phyloP scores from a whole-genome alignment of 371 early-diverging fungal species.

The Mucor plumbeus region DNA sequence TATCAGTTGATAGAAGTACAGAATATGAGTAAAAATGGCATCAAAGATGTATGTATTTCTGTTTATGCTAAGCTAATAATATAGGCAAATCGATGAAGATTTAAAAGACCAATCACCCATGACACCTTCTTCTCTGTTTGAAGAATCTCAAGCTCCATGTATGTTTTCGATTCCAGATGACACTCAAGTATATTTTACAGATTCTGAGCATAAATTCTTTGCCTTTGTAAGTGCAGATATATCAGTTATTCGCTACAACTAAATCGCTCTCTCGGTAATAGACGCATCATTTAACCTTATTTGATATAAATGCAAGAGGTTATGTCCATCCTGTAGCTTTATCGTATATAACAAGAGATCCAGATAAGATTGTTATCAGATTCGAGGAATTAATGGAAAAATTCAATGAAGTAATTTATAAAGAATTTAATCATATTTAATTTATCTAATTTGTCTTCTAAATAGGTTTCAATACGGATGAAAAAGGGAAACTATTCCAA shows the following conservation, averaged over 20 bases:
- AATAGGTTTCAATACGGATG: conserved; percentile 51
- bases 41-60: neutral
- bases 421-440: neutral
- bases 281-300: conserved; percentile 65
- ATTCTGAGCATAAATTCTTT: conserved; percentile 56
- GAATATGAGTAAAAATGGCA: conserved; percentile 33
- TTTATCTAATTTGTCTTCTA: neutral
- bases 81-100: conserved; percentile 25
- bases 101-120: conserved; percentile 1
- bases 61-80: neutral
- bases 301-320: conserved; percentile 65
- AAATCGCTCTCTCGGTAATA: conserved; percentile 7
- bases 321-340: conserved; percentile 65
- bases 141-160: conserved; percentile 10
- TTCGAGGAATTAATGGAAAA: conserved; percentile 52
- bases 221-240: conserved; percentile 51
- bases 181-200: conserved; percentile 62
- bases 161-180: conserved; percentile 64
- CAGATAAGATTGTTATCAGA: conserved; percentile 52
- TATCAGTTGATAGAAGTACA: conserved; percentile 57
- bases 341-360: conserved; percentile 61
- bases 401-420: conserved; percentile 42
- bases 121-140: conserved; percentile 16
- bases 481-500: conserved; percentile 64
- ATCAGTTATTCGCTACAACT: neutral